Evolutionary conservation across 306 rosid species (phyloP).

Genomic region (Geum urbanum): DNA sequence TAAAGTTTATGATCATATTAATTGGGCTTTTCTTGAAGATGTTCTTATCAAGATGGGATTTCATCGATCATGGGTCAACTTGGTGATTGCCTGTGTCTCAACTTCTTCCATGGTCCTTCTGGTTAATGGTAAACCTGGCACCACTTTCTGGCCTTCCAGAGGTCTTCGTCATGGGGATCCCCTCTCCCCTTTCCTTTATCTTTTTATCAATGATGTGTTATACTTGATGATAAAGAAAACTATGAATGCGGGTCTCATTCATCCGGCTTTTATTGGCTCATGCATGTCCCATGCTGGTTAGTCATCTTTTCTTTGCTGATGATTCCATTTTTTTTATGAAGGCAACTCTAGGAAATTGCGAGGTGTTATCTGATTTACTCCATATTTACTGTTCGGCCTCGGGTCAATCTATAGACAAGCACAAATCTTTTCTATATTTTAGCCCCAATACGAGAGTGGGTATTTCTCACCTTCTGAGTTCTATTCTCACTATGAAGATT

Average conservation of each 20-base stretch:
- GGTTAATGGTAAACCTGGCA: not conserved
- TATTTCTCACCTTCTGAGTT: no score
- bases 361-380: not conserved
- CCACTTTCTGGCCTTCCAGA: fast-evolving
- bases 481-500: no score
- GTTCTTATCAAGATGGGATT: not conserved
- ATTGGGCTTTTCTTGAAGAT: not conserved
- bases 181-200: not conserved
- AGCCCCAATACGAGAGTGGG: no score
- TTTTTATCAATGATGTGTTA: not conserved
- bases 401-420: not conserved
- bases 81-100: not conserved
- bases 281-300: not conserved
- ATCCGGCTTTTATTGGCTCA: not conserved
- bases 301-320: not conserved
- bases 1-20: not conserved
- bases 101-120: not conserved
- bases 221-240: not conserved
- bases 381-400: not conserved
- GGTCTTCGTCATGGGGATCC: not conserved
- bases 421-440: not conserved
- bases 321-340: not conserved
- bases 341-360: not conserved
- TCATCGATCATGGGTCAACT: not conserved
- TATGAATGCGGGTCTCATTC: not conserved